phyloP scores from a whole-genome alignment of 2,329 filamentous ascomycete genomes.

The Tolypocladium guangdongense region DNA sequence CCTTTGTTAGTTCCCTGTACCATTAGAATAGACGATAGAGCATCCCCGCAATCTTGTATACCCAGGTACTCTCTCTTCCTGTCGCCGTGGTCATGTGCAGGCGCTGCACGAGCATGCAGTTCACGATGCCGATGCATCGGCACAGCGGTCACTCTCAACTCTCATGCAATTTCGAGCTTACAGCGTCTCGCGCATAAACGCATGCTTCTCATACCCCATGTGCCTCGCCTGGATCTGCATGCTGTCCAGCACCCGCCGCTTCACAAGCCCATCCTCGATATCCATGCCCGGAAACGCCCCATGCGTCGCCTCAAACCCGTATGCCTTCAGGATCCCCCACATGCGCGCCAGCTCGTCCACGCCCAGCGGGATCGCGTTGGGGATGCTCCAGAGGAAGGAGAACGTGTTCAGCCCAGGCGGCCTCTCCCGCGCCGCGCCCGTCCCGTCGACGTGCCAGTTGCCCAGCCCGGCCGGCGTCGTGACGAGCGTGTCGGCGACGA shows the following conservation, averaged over 20 bases:
- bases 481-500: slow-evolving; percentile 68
- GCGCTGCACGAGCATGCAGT: background rate
- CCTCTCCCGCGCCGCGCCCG: slow-evolving; percentile 21
- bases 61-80: background rate
- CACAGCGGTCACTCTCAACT: too few relatives aligned
- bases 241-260: slow-evolving; percentile 58
- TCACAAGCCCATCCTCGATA: slow-evolving; percentile 45
- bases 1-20: background rate
- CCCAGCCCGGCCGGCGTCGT: slow-evolving; percentile 50
- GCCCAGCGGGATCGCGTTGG: slow-evolving; percentile 62
- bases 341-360: slow-evolving; percentile 54
- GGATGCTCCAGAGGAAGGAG: slow-evolving; percentile 68
- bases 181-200: slow-evolving; percentile 20
- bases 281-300: slow-evolving; percentile 57
- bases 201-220: slow-evolving; percentile 34
- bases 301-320: slow-evolving; percentile 55
- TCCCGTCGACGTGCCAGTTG: slow-evolving; percentile 30
- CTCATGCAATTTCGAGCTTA: slow-evolving; percentile 1
- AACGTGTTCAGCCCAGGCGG: slow-evolving; percentile 42
- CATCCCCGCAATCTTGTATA: background rate
- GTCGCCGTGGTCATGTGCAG: background rate
- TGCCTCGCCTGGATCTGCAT: slow-evolving; percentile 60
- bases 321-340: slow-evolving; percentile 53
- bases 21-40: background rate
- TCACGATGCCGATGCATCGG: background rate